phyloP scores from a whole-genome alignment of 208 protist genomes.

The Leptomonas seymouri region DNA sequence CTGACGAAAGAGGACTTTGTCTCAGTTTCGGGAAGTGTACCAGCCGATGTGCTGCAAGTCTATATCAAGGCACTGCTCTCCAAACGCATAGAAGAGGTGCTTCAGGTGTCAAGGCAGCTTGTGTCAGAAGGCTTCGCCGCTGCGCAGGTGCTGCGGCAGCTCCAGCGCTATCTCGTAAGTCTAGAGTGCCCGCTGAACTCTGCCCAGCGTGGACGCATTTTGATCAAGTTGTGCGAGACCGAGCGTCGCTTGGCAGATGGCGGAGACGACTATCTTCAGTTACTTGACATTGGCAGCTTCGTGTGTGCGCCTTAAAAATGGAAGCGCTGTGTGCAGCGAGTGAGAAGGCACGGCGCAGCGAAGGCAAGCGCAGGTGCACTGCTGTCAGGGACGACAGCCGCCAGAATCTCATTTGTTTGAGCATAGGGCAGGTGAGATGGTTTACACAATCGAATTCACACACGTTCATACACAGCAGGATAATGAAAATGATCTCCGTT shows the following conservation, averaged over 20 bases:
- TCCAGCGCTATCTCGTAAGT: conserved; percentile 76
- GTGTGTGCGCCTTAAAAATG: conserved; percentile 34
- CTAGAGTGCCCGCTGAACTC: conserved; percentile 64
- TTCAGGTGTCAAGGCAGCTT: conserved; percentile 55
- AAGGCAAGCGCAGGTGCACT: no score
- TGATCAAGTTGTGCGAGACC: conserved; percentile 81
- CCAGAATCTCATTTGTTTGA: not conserved
- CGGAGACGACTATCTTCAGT: conserved; percentile 86
- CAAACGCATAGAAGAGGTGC: conserved; percentile 58
- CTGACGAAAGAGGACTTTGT: conserved; percentile 85
- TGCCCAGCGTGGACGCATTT: conserved; percentile 48
- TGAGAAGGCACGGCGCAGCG: no score
- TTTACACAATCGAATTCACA: no score
- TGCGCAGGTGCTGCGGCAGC: conserved; percentile 69
- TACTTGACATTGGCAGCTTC: conserved; percentile 78
- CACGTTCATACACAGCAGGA: no score
- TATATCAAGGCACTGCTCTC: conserved; percentile 68
- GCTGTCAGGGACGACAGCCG: not conserved
- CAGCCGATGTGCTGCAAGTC: conserved; percentile 45
- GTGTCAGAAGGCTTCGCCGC: conserved; percentile 79
- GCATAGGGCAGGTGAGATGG: not conserved
- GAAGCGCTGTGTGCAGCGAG: no score
- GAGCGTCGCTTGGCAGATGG: conserved; percentile 82
- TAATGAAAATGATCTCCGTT: not conserved
- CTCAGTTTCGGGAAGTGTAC: conserved; percentile 85